Base-by-base conservation (phyloP, 2,329 filamentous ascomycete genomes). In the Mollisia scopiformis region DNA sequence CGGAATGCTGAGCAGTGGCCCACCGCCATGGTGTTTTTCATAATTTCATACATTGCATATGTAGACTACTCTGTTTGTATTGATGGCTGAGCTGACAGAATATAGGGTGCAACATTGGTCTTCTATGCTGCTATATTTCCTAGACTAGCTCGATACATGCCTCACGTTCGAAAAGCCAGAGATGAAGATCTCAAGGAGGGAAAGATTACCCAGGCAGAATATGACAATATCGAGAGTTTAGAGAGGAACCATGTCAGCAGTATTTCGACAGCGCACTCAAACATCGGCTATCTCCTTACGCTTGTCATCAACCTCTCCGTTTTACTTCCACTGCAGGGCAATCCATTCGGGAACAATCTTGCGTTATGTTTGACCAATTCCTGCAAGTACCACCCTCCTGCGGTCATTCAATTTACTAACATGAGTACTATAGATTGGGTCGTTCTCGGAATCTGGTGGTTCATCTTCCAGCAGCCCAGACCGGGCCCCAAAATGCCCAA, bases 111-210 rank as follows among this genome's bases (percentile, higher is more conserved):
- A 11, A 77, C 75, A 0, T 55, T 78, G n/a, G 76, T 78, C 0
- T 78, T 79, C 55, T 78, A 77, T 61, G 76, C 75, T 6, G 75
- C 77, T 3, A 64, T 77, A 1, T 78, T 78, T 51, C 76, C 77
- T 30, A 66, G 75, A 23, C 66, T 78, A 5, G 75, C 75, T 28
- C 69, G 75, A 47, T 77, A 75, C 62, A 77, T 75, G 70, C 75
- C 76, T 5, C 74, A 77, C 59, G 76, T 78, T 11, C 71, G 75
- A 30, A 77, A 76, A 54, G 75, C 77, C 2, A 66, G 76, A 28
- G 76, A 78, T 33, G 75, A 76, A 55, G 76, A 78, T 61, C 60
- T 78, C 43, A 69, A 67, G 55, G 74, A 77, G 28, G 74, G 73
- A 0, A 77, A 74, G 50, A 78, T 78, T 10, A 63, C 47, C 10